Conservation (phyloP, 306 rosid genomes). For the Aeschynomene evenia region DNA sequence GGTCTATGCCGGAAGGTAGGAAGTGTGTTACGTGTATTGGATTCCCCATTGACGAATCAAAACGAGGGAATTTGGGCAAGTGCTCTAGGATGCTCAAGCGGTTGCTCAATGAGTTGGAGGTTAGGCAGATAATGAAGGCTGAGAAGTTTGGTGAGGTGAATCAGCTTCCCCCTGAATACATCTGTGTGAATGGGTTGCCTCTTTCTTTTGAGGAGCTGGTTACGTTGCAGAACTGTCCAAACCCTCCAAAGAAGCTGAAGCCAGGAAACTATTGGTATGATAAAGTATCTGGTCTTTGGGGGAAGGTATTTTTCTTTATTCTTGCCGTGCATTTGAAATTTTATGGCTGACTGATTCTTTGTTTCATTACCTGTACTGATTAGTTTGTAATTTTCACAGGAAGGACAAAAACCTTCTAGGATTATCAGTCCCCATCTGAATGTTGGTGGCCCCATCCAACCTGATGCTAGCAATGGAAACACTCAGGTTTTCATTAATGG, state of each 20-base stretch:
- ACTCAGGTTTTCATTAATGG: constrained; percentile 92
- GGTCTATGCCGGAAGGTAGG: constrained; percentile 99
- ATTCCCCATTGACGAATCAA: constrained; percentile 67
- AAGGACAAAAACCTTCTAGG: constrained; percentile 88
- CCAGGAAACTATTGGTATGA: constrained; percentile 99
- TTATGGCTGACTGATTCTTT: constrained; percentile 2
- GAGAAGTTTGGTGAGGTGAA: constrained; percentile 87
- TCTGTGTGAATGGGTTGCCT: constrained; percentile 83
- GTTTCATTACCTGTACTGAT: constrained; percentile 17
- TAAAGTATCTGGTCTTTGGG: constrained; percentile 99
- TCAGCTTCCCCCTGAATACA: constrained; percentile 82
- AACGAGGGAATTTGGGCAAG: constrained; percentile 81
- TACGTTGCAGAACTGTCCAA: constrained; percentile 64
- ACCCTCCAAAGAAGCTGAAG: constrained; percentile 93
- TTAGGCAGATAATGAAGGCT: constrained; percentile 84
- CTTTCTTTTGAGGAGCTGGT: constrained; percentile 79
- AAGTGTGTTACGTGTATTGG: constrained; percentile 95
- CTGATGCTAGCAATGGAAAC: constrained; percentile 91
- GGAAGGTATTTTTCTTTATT: constrained; percentile 61
- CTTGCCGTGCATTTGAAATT: constrained; percentile 14
- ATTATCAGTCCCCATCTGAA: constrained; percentile 88
- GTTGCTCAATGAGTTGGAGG: constrained; percentile 89
- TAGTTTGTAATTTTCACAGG: constrained; percentile 55
- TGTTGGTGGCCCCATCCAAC: constrained; percentile 73
- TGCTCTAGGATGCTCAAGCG: constrained; percentile 89